Conservation (phyloP, 2,329 filamentous ascomycete genomes). For the Cladosporium sp. region DNA sequence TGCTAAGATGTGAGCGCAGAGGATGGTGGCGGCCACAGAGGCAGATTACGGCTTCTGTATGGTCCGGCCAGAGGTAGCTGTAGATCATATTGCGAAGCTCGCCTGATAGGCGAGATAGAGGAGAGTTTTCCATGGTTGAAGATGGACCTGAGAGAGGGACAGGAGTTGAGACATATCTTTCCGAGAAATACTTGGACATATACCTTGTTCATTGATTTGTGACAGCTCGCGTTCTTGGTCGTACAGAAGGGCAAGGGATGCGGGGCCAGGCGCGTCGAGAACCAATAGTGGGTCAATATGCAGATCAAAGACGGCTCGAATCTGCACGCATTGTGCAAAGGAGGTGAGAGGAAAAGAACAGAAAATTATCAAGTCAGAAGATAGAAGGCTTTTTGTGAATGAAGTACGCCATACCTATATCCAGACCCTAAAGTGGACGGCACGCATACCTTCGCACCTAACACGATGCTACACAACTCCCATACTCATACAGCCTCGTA, state of each 20-base stretch:
- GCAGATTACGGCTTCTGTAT: not conserved
- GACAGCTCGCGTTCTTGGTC: not conserved
- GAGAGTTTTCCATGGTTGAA: not conserved
- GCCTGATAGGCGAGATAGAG: not conserved
- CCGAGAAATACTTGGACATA: not conserved
- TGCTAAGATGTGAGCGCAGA: not conserved
- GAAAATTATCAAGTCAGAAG: not conserved
- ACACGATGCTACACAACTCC: not conserved
- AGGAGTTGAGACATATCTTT: not conserved
- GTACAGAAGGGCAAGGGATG: not conserved
- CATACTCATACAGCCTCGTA: not conserved
- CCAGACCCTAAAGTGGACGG: not conserved
- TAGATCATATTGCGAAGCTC: conserved; percentile 4
- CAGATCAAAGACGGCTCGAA: not conserved
- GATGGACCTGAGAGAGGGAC: not conserved
- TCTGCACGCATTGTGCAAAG: not conserved
- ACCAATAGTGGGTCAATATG: not conserved
- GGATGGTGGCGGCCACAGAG: not conserved
- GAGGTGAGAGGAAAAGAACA: not conserved
- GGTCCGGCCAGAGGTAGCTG: not conserved
- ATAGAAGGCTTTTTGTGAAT: not conserved
- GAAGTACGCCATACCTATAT: not conserved
- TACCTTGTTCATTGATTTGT: not conserved
- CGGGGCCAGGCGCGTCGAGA: not conserved
- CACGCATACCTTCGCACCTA: not conserved